Evolutionary conservation across 1,139 yeast species (phyloP), one percentile per base, ranked within the genome.

Genomic region (Ashbya aceris): DNA sequence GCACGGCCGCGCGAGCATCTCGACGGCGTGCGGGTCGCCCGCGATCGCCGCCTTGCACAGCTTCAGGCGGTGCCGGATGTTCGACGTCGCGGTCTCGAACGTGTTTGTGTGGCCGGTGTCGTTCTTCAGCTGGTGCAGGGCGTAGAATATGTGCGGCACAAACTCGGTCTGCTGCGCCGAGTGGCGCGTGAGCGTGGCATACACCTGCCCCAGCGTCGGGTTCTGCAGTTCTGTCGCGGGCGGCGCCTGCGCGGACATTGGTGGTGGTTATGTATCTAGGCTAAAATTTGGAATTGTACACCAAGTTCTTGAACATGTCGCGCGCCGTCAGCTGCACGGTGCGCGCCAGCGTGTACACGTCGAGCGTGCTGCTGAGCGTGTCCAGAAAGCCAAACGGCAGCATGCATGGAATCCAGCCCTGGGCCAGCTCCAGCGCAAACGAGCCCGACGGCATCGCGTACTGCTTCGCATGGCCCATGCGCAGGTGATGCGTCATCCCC

Each of bases 341-440:
- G 61, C 75, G 74, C 48, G 64, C 67, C 47, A 89, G 71, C 20
- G 94, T 77, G 53, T 70, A 63, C 50, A 81, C 65, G 62, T 91
- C 98, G 54, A 87, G 65, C 10, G 97, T 91, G 35, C 94, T 81
- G 42, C 82, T 73, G 46, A 83, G 59, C 6, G 83, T 77, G 60
- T 86, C 95, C 46, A 85, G 68, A 64, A 91, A 77, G 0, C 98
- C 98, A 61, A 91, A 93, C 14, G 97, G 96, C 50, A 93, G 73
- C 98, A 91, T 91, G 41, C 93, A 81, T 30, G 98, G 98, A 52
- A 91, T 85, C 94, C 96, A 91, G 45, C 98, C 98, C 68, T 91
- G 98, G 7, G 98, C 98, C 58, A 91, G 74, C 62, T 91, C 98
- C 54, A 91, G 69, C 6, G 98, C 96, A 66, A 79, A 89, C 0